Conservation (phyloP, 495 filamentous ascomycete species). For the Hypomontagnella monticulosa region DNA sequence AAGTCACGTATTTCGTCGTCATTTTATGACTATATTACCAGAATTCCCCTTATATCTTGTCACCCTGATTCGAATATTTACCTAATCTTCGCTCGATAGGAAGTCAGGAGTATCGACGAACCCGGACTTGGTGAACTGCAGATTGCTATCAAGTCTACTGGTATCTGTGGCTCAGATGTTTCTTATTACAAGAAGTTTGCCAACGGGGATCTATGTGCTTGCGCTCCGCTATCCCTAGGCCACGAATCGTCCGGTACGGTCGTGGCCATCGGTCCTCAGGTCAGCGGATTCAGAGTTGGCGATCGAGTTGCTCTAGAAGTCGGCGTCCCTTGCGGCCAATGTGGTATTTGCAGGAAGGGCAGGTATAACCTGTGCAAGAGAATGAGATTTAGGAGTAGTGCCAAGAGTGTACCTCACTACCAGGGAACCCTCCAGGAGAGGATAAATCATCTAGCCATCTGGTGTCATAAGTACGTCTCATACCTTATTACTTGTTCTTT, state of each 20-base stretch:
- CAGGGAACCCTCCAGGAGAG: conserved; percentile 91
- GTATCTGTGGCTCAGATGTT: conserved; percentile 85
- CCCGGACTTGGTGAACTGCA: conserved; percentile 70
- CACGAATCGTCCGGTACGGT: conserved; percentile 82
- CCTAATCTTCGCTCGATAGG: conserved; percentile 45
- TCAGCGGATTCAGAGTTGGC: conserved; percentile 65
- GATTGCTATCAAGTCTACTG: conserved; percentile 76
- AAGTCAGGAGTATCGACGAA: conserved; percentile 57
- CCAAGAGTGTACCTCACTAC: conserved; percentile 83
- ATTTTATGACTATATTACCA: conserved; percentile 44
- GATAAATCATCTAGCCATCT: conserved; percentile 85
- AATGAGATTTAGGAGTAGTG: conserved; percentile 85
- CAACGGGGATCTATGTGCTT: conserved; percentile 83
- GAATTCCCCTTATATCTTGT: conserved; percentile 2
- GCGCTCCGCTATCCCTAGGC: conserved; percentile 75
- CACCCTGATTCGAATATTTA: not conserved
- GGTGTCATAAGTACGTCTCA: conserved; percentile 71
- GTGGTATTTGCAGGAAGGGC: conserved; percentile 75
- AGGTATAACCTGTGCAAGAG: conserved; percentile 89
- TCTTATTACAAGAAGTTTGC: conserved; percentile 87
- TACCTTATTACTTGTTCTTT: conserved; percentile 1
- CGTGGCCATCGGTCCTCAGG: conserved; percentile 67
- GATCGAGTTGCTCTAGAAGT: conserved; percentile 91
- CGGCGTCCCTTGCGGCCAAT: conserved; percentile 81
- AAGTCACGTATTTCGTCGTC: conserved; percentile 31